Conservation (phyloP, 116 monocot species). For the Dioscorea cayenensis region DNA sequence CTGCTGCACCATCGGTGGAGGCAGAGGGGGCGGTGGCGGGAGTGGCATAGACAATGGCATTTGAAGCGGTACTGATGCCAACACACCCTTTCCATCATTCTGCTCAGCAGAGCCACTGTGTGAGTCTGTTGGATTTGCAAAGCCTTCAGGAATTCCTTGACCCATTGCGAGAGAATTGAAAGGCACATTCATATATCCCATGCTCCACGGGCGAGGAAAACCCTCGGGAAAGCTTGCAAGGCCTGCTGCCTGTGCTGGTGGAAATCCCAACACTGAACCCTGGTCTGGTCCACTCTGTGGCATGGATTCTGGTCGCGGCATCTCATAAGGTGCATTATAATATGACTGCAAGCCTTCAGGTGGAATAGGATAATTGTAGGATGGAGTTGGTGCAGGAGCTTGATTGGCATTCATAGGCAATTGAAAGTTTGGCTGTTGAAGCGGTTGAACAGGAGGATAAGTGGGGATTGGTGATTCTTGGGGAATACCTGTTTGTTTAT, state of each 20-base stretch:
- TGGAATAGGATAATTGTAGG: conserved; percentile 31
- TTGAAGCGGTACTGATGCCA: neutral
- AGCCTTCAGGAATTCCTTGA: conserved; percentile 49
- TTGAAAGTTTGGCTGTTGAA: conserved; percentile 40
- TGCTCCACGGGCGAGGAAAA: conserved; percentile 41
- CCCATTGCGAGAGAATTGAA: conserved; percentile 28
- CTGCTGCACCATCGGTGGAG: neutral
- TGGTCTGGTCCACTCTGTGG: conserved; percentile 35
- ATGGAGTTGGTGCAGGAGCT: conserved; percentile 17
- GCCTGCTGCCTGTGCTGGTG: conserved; percentile 24
- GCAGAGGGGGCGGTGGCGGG: neutral
- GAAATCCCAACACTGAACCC: conserved; percentile 49
- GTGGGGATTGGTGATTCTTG: conserved; percentile 29
- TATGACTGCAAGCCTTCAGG: conserved; percentile 42
- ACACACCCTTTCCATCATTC: neutral
- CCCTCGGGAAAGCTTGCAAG: conserved; percentile 30
- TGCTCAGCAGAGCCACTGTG: conserved; percentile 18
- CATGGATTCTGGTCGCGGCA: conserved; percentile 17
- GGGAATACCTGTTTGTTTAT: conserved; percentile 16
- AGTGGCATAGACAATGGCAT: neutral
- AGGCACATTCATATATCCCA: conserved; percentile 41
- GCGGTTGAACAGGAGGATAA: conserved; percentile 25
- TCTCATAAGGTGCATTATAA: conserved; percentile 26
- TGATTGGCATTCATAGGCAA: conserved; percentile 45
- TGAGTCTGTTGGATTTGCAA: conserved; percentile 25